A percentile compares a stretch with the other conserved stretches of the same genome.
Evolutionary conservation across 1,284 basidiomycete genomes (phyloP).

Genomic region (Stereum hirsutum): DNA sequence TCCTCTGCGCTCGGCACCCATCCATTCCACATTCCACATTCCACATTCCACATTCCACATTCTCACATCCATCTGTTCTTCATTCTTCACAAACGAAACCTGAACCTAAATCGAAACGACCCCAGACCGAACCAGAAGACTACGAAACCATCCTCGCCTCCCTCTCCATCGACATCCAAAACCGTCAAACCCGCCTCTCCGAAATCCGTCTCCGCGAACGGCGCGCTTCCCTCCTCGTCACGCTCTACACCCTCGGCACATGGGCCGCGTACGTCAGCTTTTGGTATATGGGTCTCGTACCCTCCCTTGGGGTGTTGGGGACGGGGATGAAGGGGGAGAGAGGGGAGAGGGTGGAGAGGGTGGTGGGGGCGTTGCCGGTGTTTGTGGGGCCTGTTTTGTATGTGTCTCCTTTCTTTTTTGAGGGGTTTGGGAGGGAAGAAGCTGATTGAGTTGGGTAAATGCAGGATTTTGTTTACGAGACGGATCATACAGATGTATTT

Average conservation of each 20-base stretch:
- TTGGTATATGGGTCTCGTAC: conserved; percentile 73
- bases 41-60: not conserved
- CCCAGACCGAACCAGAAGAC: conserved; percentile 44
- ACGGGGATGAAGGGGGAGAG: conserved; percentile 13
- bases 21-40: too few relatives aligned
- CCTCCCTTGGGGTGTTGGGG: conserved; percentile 26
- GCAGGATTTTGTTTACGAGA: conserved; percentile 76
- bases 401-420: conserved; percentile 21
- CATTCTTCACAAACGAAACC: too few relatives aligned
- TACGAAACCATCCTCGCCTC: conserved; percentile 61
- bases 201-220: conserved; percentile 86
- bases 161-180: conserved; percentile 60
- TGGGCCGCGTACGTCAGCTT: conserved; percentile 78
- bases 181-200: conserved; percentile 72
- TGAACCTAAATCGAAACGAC: too few relatives aligned
- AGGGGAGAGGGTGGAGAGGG: conserved; percentile 29
- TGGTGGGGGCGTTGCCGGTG: conserved; percentile 44
- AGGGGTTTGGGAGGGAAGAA: too few relatives aligned
- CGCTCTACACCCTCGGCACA: conserved; percentile 70
- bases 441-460: conserved; percentile 10
- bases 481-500: conserved; percentile 87
- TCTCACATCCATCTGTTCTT: too few relatives aligned
- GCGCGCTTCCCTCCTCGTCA: conserved; percentile 72
- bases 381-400: conserved; percentile 76
- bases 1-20: too few relatives aligned